Evolutionary conservation across 495 filamentous ascomycete genomes (phyloP), one percentile per base, ranked within the genome.

Genomic region (Hypoxylon crocopeplum): DNA sequence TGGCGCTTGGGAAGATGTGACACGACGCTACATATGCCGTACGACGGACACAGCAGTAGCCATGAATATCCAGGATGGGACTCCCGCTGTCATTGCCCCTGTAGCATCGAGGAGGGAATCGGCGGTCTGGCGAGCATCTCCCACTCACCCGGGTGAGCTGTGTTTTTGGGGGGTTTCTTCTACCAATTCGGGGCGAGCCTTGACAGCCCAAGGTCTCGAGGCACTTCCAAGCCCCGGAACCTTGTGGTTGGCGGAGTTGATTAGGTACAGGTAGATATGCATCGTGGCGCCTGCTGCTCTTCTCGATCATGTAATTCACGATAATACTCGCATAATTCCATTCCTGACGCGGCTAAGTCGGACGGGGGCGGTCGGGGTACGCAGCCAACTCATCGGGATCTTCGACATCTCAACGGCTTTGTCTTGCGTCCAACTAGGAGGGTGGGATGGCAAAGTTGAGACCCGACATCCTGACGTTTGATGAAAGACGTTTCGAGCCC

Each of bases 1-100:
- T 58, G 56, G 68, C 65, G 65, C 61, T 56, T 70, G 62, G 68
- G 48, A 66, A 56, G 45, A 53, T 47, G 64, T 66, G 48, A 49
- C 68, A 66, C 59, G 49, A 27, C 48, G 57, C 59, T 61, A 51
- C 61, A 59, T 54, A 68, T 64, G 68, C 47, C 17, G 68, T 70
- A 56, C 44, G 30, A 70, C 68, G 22, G 19, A 33, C 40, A 70
- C 61, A 63, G 63, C 57, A 62, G 54, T 29, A 66, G 53, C 51
- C 48, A 62, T 40, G 55, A 56, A 56, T 60, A 64, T 39, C 50
- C 24, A 66, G 46, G 22, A 40, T 34, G 42, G 56, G 30, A 51
- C 19, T 50, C 40, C 55, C 49, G 61, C 49, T 59, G 61, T 59
- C 55, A 64, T 48, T 47, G 15, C 19, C 38, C 48, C 44, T 58